Conservation (phyloP, 2,329 filamentous ascomycete genomes). For the Diplodia corticola region DNA sequence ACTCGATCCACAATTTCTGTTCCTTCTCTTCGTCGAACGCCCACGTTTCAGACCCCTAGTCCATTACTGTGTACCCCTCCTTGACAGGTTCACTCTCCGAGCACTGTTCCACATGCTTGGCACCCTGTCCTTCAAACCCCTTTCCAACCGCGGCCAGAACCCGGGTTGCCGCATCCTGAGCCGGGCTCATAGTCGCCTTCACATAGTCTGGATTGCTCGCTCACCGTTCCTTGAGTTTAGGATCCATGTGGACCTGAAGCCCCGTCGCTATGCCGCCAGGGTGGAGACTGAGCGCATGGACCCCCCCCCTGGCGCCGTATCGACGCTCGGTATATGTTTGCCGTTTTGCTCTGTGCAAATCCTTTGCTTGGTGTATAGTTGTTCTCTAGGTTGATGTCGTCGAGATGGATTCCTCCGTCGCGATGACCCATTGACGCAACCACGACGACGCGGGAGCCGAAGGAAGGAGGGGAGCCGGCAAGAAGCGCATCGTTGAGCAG, state of each 20-base stretch:
- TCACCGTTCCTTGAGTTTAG: slow-evolving; percentile 54
- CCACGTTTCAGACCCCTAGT: slow-evolving; percentile 12
- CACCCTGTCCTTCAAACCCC: slow-evolving; percentile 14
- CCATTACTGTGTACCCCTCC: slow-evolving; percentile 17
- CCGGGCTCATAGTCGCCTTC: background rate
- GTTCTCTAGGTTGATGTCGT: slow-evolving; percentile 44
- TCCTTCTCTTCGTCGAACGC: slow-evolving; percentile 23
- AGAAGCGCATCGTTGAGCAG: slow-evolving; percentile 45
- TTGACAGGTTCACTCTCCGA: slow-evolving; percentile 32
- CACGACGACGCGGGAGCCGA: slow-evolving; percentile 33
- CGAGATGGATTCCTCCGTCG: slow-evolving; percentile 34
- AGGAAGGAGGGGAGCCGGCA: slow-evolving; percentile 30
- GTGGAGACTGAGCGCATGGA: slow-evolving; percentile 35
- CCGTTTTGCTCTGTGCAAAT: slow-evolving; percentile 28
- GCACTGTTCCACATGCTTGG: slow-evolving; percentile 47
- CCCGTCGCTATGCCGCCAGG: slow-evolving; percentile 32
- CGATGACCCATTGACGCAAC: slow-evolving; percentile 32
- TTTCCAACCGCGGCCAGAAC: slow-evolving; percentile 39
- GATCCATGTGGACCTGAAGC: slow-evolving; percentile 46
- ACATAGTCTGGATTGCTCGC: slow-evolving; percentile 46
- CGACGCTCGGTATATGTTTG: slow-evolving; percentile 28
- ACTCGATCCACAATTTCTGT: slow-evolving; percentile 23
- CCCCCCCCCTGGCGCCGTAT: slow-evolving; percentile 24
- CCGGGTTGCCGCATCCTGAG: slow-evolving; percentile 45
- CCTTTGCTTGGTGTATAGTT: slow-evolving; percentile 40